Conservation (phyloP, 2,329 filamentous ascomycete genomes). For the Penicillium sp. region DNA sequence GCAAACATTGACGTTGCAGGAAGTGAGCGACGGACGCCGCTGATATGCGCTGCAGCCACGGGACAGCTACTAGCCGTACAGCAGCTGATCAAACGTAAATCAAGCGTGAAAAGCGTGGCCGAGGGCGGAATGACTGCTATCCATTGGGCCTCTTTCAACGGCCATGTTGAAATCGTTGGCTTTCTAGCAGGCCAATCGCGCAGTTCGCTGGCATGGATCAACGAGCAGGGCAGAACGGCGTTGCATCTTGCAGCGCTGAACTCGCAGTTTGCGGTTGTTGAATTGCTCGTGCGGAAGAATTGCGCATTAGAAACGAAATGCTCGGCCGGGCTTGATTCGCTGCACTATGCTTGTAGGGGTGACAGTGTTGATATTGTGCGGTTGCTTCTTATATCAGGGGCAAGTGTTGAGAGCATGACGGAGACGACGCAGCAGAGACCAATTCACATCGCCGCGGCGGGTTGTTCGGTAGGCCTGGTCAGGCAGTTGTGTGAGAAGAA, state of each 20-base stretch:
- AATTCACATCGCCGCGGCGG: constrained; percentile 31
- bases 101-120: constrained; percentile 23
- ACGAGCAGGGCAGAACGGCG: constrained; percentile 30
- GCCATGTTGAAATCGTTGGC: constrained; percentile 33
- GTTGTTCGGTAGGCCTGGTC: constrained; percentile 27
- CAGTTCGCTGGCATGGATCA: constrained; percentile 23
- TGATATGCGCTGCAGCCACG: constrained; percentile 33
- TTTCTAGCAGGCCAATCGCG: constrained; percentile 28
- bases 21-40: constrained; percentile 27
- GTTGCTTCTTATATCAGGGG: constrained; percentile 30
- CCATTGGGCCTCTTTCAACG: constrained; percentile 38
- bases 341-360: constrained; percentile 37
- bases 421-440: constrained; percentile 25
- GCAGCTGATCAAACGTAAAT: constrained; percentile 30
- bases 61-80: constrained; percentile 26
- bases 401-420: constrained; percentile 32
- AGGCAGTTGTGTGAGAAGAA: constrained; percentile 30
- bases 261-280: constrained; percentile 34
- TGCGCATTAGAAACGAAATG: constrained; percentile 29
- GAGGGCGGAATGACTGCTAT: constrained; percentile 35
- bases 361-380: constrained; percentile 27
- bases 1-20: constrained; percentile 30
- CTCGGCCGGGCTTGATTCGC: constrained; percentile 24
- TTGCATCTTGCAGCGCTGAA: constrained; percentile 35
- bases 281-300: constrained; percentile 32